Evolutionary conservation across 2,329 filamentous ascomycete genomes (phyloP).

Genomic region (Pestalotiopsis sp.): DNA sequence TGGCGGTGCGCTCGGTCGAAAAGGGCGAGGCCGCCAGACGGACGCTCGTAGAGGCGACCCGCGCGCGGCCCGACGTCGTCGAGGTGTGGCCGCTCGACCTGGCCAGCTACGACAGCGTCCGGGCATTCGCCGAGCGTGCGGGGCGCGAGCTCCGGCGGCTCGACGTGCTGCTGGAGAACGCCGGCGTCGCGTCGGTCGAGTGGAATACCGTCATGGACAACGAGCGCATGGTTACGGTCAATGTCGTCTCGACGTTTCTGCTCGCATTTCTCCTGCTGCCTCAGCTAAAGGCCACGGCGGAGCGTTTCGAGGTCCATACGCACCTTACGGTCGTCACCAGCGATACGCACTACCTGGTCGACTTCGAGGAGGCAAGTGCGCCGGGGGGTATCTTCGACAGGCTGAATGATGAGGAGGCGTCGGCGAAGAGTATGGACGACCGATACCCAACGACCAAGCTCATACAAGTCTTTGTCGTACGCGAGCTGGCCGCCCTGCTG

Average conservation of each 20-base stretch:
- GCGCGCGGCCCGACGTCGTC: neutral
- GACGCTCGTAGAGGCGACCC: neutral
- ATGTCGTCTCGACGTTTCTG: slow-evolving; percentile 1
- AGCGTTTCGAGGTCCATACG: neutral
- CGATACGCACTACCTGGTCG: slow-evolving; percentile 2
- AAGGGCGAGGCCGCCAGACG: slow-evolving; percentile 6
- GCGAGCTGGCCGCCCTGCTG: neutral
- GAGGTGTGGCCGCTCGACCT: slow-evolving; percentile 13
- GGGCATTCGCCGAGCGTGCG: neutral
- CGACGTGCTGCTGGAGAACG: slow-evolving; percentile 1
- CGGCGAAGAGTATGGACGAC: neutral
- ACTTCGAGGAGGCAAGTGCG: neutral
- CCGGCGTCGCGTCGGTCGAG: slow-evolving; percentile 3
- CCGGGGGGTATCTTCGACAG: neutral
- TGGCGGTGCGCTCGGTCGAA: neutral
- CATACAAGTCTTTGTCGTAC: neutral
- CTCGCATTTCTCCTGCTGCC: neutral
- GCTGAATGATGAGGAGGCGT: neutral
- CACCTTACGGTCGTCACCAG: neutral
- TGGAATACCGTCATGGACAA: neutral
- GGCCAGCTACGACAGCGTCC: slow-evolving; percentile 10
- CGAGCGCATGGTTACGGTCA: slow-evolving; percentile 5
- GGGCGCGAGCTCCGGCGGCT: neutral
- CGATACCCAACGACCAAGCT: slow-evolving; percentile 1
- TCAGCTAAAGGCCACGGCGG: neutral